Percentiles rank a stretch among this genome's conserved stretches.
phyloP scores from a whole-genome alignment of 2,329 filamentous ascomycete species.

The Diaporthe ampelina region DNA sequence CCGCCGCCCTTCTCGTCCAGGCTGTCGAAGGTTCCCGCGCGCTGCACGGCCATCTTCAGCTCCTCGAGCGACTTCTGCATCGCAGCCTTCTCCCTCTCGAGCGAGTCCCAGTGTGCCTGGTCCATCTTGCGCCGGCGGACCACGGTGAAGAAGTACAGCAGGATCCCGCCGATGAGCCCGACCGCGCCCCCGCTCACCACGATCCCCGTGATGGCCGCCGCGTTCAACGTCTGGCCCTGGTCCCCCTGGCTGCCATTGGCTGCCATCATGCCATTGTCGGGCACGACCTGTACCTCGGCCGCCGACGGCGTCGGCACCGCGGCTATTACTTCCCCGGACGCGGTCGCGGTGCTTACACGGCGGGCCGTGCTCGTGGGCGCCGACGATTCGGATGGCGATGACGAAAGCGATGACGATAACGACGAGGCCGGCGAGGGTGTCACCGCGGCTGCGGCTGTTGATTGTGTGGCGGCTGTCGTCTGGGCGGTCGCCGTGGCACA shows the following conservation, averaged over 20 bases:
- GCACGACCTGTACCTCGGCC: background rate
- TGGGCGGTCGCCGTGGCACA: conserved; percentile 2
- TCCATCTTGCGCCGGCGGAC: conserved; percentile 25
- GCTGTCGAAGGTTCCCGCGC: conserved; percentile 21
- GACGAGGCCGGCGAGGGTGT: background rate
- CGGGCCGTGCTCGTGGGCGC: conserved; percentile 1
- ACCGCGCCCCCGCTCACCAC: conserved; percentile 19
- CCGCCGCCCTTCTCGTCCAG: conserved; percentile 10
- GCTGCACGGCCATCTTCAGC: conserved; percentile 24
- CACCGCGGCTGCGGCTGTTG: background rate
- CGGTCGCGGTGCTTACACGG: background rate
- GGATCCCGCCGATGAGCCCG: conserved; percentile 31
- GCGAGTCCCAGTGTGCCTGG: conserved; percentile 25
- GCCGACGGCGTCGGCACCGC: background rate
- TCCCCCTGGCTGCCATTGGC: background rate
- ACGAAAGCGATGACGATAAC: background rate
- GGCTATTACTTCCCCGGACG: conserved; percentile 24
- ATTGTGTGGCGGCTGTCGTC: background rate
- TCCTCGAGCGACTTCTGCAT: conserved; percentile 34
- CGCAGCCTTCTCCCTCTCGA: conserved; percentile 27
- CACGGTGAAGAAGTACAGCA: conserved; percentile 29
- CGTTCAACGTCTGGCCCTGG: background rate
- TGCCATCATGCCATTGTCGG: conserved; percentile 3
- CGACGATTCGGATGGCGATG: background rate
- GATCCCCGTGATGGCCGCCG: conserved; percentile 27